A percentile compares a stretch with the other conserved stretches of the same genome.
These are phyloP conservation scores for Inga oerstediana DNA, from an alignment of 306 rosid species.

Conservation along the genomic window DNA sequence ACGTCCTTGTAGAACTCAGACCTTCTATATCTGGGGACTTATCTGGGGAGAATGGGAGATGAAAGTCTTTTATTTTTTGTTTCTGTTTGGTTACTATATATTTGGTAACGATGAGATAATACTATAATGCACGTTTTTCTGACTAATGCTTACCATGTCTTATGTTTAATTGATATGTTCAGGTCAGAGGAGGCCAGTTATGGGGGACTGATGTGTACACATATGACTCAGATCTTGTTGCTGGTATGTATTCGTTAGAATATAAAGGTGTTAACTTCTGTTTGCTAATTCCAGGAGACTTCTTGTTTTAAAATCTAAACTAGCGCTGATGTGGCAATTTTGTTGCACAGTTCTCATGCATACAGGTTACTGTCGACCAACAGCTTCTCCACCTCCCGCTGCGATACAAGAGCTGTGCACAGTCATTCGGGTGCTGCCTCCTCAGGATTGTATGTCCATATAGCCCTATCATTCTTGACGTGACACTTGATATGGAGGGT, in stretches of 20 bases:
- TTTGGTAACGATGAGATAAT: conserved; percentile 8
- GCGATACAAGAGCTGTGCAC: conserved; percentile 87
- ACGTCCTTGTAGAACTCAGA: neutral
- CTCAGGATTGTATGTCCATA: conserved; percentile 79
- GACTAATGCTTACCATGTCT: conserved; percentile 7
- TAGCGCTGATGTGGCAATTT: conserved; percentile 38
- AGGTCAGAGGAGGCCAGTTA: conserved; percentile 96
- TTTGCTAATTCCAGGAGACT: conserved; percentile 24
- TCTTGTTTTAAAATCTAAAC: conserved; percentile 24
- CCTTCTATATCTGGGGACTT: neutral
- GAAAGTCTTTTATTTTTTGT: conserved; percentile 24
- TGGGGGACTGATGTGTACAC: conserved; percentile 99
- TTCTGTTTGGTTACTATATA: neutral
- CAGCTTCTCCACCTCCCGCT: conserved; percentile 87
- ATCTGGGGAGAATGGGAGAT: conserved; percentile 5
- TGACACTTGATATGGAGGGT: neutral
- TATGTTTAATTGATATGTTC: conserved; percentile 39
- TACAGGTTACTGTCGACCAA: conserved; percentile 96
- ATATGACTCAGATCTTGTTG: conserved; percentile 95
- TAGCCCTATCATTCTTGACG: neutral
- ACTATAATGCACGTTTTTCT: neutral
- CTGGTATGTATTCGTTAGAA: conserved; percentile 59
- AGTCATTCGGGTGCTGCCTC: conserved; percentile 79
- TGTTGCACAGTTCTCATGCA: conserved; percentile 88
- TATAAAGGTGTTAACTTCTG: neutral